Conservation (phyloP, 1,139 yeast species). For the Pichia sp. region DNA sequence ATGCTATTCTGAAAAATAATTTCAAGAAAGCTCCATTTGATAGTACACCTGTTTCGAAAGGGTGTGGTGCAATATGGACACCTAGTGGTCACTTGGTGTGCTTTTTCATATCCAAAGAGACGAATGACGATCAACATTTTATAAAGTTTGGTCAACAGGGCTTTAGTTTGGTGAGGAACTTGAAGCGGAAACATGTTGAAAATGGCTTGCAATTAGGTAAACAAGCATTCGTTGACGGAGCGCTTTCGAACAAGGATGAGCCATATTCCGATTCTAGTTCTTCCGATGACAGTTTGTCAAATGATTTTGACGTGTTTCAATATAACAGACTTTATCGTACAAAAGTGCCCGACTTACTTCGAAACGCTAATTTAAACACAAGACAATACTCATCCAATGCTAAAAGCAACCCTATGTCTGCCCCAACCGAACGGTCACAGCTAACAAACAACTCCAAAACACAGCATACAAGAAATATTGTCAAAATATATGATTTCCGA, state of each 20-base stretch:
- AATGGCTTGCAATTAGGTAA: slow-evolving; percentile 21
- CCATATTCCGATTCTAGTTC: slow-evolving; percentile 10
- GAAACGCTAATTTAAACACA: slow-evolving; percentile 23
- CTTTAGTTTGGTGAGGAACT: slow-evolving; percentile 33
- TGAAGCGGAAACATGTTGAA: slow-evolving; percentile 30
- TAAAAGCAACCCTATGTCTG: slow-evolving; percentile 19
- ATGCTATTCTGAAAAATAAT: slow-evolving; percentile 13
- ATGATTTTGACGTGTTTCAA: slow-evolving; percentile 48
- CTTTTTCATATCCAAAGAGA: slow-evolving; percentile 63
- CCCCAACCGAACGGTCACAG: slow-evolving; percentile 27
- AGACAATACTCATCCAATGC: slow-evolving; percentile 20
- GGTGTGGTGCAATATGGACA: slow-evolving; percentile 91
- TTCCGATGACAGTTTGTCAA: slow-evolving; percentile 43
- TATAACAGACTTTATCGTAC: slow-evolving; percentile 43
- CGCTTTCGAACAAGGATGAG: slow-evolving; percentile 17
- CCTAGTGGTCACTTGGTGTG: slow-evolving; percentile 74
- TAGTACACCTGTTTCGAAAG: slow-evolving; percentile 86
- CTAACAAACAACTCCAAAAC: slow-evolving; percentile 24
- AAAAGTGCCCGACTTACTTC: slow-evolving; percentile 43
- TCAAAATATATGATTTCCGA: slow-evolving; percentile 61
- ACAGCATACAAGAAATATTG: slow-evolving; percentile 41
- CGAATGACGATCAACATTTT: slow-evolving; percentile 35
- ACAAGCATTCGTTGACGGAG: slow-evolving; percentile 7
- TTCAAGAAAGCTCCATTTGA: slow-evolving; percentile 42
- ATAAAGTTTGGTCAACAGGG: slow-evolving; percentile 43